phyloP scores from a whole-genome alignment of 306 rosid species.

The Neltuma alba region DNA sequence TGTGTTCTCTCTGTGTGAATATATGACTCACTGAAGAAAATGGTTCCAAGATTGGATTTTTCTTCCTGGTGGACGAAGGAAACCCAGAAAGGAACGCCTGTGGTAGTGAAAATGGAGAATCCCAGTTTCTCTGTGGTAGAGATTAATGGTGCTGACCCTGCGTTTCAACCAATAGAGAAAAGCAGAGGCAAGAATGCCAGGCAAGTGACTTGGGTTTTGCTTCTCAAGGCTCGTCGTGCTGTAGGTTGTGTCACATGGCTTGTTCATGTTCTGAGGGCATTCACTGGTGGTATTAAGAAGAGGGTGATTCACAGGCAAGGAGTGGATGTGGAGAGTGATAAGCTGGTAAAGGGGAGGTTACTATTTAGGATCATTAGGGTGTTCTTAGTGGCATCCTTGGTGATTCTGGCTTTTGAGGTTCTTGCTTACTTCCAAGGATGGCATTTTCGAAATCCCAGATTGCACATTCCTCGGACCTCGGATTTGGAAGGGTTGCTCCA shows the following conservation, averaged over 20 bases:
- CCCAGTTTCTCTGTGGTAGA: constrained; percentile 84
- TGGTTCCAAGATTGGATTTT: constrained; percentile 82
- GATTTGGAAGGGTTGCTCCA: constrained; percentile 77
- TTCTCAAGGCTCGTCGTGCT: constrained; percentile 80
- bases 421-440: constrained; percentile 81
- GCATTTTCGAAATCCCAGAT: constrained; percentile 71
- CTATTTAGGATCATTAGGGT: constrained; percentile 68
- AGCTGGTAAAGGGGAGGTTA: constrained; percentile 61
- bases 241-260: constrained; percentile 78
- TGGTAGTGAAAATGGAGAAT: constrained; percentile 91
- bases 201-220: constrained; percentile 87
- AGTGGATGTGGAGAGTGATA: constrained; percentile 57
- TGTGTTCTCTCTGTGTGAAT: constrained; percentile 10
- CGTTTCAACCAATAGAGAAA: constrained; percentile 80
- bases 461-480: constrained; percentile 73
- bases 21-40: constrained; percentile 32
- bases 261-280: constrained; percentile 63
- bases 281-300: constrained; percentile 76
- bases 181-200: constrained; percentile 81
- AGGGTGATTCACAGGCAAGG: constrained; percentile 70
- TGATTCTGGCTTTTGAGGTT: constrained; percentile 72
- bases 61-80: constrained; percentile 67
- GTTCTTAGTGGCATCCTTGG: constrained; percentile 67
- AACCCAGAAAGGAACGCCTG: constrained; percentile 68
- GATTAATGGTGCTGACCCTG: constrained; percentile 78